Percentiles rank a stretch among this genome's conserved stretches.
Evolutionary conservation across 768 basidiomycete species (phyloP).

Genomic region (Suillus lakei): DNA sequence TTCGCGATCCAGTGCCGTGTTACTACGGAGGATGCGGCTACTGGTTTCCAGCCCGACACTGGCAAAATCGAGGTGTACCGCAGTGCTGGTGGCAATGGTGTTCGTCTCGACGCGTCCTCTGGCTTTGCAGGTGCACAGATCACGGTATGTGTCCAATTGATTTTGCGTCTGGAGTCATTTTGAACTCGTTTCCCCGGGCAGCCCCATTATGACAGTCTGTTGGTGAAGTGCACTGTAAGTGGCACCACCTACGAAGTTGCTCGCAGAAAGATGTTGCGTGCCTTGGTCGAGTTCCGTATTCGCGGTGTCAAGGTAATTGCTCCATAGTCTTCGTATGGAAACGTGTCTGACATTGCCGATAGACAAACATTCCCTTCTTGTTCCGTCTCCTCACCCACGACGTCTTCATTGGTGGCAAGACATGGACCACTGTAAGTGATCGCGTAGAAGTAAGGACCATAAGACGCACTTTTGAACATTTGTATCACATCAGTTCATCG

Average conservation of each 20-base stretch:
- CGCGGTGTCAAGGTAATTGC: conserved; percentile 88
- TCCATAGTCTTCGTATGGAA: conserved; percentile 13
- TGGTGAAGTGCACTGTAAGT: conserved; percentile 95
- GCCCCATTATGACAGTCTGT: conserved; percentile 98
- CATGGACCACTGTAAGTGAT: conserved; percentile 88
- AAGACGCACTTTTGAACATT: neutral
- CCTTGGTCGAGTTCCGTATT: conserved; percentile 99
- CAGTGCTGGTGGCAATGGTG: conserved; percentile 97
- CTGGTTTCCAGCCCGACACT: conserved; percentile 95
- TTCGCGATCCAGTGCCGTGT: conserved; percentile 99
- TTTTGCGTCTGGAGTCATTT: conserved; percentile 1
- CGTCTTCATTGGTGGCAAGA: conserved; percentile 93
- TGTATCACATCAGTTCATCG: conserved; percentile 77
- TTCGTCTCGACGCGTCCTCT: conserved; percentile 94
- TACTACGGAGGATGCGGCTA: conserved; percentile 95
- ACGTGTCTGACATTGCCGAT: neutral
- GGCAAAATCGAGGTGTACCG: conserved; percentile 99
- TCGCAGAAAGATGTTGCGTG: conserved; percentile 97
- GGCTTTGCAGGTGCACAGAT: conserved; percentile 99
- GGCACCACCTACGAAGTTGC: conserved; percentile 99
- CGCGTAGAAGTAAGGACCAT: conserved; percentile 4
- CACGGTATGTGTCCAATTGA: conserved; percentile 61
- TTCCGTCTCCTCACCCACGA: conserved; percentile 98
- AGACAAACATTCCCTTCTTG: conserved; percentile 99
- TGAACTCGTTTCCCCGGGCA: conserved; percentile 32